These are phyloP conservation scores for Trichocladium antarcticum DNA, from an alignment of 495 filamentous ascomycete species.

Conservation along the genomic window DNA sequence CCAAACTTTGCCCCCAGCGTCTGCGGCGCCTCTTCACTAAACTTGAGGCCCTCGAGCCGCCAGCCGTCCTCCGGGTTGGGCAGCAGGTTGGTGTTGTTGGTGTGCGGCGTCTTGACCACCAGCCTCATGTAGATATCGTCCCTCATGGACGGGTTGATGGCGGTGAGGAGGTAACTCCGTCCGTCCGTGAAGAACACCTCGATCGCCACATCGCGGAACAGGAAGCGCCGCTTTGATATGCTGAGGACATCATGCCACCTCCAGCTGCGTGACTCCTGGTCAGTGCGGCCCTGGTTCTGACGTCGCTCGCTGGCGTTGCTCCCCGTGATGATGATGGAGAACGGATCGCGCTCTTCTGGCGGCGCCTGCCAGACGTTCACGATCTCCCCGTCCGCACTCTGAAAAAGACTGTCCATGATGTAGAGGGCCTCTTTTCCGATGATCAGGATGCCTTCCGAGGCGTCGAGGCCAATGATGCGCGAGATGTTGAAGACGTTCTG, in stretches of 20 bases:
- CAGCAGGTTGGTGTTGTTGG: conserved; percentile 39
- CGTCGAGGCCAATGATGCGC: conserved; percentile 83
- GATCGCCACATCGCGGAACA: conserved; percentile 89
- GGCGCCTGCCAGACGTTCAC: conserved; percentile 93
- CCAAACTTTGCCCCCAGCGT: conserved; percentile 84
- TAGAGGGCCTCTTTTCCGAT: conserved; percentile 89
- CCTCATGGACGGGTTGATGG: conserved; percentile 56
- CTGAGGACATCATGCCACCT: conserved; percentile 89
- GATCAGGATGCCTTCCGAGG: conserved; percentile 81
- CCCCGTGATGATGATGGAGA: conserved; percentile 84
- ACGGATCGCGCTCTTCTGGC: conserved; percentile 82
- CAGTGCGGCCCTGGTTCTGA: conserved; percentile 37
- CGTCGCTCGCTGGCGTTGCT: conserved; percentile 53
- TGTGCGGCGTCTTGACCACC: conserved; percentile 65
- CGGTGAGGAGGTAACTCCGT: conserved; percentile 82
- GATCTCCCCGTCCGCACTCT: conserved; percentile 87
- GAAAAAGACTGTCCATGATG: conserved; percentile 89
- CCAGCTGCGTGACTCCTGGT: conserved; percentile 82
- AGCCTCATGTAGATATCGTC: conserved; percentile 71
- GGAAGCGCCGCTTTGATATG: conserved; percentile 89
- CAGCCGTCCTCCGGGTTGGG: conserved; percentile 61
- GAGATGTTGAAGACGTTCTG: conserved; percentile 92
- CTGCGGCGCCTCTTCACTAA: conserved; percentile 69
- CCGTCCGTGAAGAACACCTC: conserved; percentile 97
- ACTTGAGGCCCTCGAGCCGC: conserved; percentile 75